These are phyloP conservation scores for Anthracocystis walkeri DNA, from an alignment of 1,284 basidiomycete genomes.

Conservation along the genomic window DNA sequence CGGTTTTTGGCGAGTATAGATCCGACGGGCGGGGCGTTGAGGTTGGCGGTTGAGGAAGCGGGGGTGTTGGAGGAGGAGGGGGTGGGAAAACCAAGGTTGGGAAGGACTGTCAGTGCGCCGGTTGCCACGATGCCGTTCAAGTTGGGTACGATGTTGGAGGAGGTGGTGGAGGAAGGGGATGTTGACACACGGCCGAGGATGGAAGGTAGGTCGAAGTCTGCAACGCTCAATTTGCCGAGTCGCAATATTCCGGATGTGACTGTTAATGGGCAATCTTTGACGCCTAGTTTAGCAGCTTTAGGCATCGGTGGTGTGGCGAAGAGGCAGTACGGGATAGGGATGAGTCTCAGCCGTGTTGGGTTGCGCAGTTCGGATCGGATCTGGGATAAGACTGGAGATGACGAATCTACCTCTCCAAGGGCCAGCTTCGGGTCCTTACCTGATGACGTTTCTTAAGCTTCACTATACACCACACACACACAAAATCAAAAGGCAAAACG, in stretches of 20 bases:
- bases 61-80: constrained; percentile 18
- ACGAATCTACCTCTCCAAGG: constrained; percentile 13
- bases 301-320: constrained; percentile 18
- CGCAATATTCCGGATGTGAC: constrained; percentile 40
- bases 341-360: constrained; percentile 45
- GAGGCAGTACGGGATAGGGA: constrained; percentile 41
- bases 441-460: neutral
- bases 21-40: constrained; percentile 74
- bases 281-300: constrained; percentile 23
- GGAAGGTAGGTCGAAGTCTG: constrained; percentile 20
- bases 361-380: constrained; percentile 43
- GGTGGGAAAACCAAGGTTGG: neutral
- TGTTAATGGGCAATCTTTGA: constrained; percentile 36
- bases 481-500: neutral
- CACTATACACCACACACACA: neutral
- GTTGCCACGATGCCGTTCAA: constrained; percentile 14
- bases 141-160: constrained; percentile 37
- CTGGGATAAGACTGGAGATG: constrained; percentile 29
- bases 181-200: too few species aligned
- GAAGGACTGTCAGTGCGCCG: constrained; percentile 18
- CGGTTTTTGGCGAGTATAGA: constrained; percentile 60
- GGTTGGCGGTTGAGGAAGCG: constrained; percentile 35
- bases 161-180: constrained; percentile 34
- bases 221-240: constrained; percentile 14
- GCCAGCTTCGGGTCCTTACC: constrained; percentile 15